Conservation (phyloP, 2,329 filamentous ascomycete genomes). For the Nemania bipapillata region DNA sequence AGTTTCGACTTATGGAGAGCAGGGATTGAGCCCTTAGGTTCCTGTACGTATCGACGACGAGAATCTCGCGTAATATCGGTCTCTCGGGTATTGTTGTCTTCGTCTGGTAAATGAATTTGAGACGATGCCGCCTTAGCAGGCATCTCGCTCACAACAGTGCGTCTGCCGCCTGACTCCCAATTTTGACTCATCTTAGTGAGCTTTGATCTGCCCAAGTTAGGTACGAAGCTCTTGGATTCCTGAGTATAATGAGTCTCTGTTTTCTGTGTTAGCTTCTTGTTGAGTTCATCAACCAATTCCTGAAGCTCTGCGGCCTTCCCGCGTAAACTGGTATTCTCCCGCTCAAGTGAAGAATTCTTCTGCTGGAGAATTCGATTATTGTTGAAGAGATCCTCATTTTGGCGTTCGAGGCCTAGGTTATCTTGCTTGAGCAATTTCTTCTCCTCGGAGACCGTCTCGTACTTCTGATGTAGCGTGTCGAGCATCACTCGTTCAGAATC, state of each 20-base stretch:
- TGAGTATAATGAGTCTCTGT: slow-evolving; percentile 40
- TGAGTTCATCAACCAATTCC: slow-evolving; percentile 58
- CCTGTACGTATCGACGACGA: slow-evolving; percentile 50
- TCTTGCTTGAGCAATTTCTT: slow-evolving; percentile 61
- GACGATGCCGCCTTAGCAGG: slow-evolving; percentile 50
- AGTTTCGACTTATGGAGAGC: slow-evolving; percentile 44
- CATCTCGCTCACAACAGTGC: slow-evolving; percentile 46
- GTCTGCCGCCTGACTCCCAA: slow-evolving; percentile 49
- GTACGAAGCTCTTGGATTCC: slow-evolving; percentile 64
- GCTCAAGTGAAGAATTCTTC: slow-evolving; percentile 61
- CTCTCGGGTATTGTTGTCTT: slow-evolving; percentile 53
- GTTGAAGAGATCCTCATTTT: slow-evolving; percentile 66
- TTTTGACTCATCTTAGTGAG: slow-evolving; percentile 51
- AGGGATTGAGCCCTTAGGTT: slow-evolving; percentile 64
- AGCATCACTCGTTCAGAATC: slow-evolving; percentile 50
- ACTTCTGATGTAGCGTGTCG: slow-evolving; percentile 54
- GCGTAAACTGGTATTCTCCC: slow-evolving; percentile 59
- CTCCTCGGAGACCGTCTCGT: slow-evolving; percentile 49
- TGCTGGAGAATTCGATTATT: slow-evolving; percentile 57
- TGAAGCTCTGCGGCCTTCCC: slow-evolving; percentile 61
- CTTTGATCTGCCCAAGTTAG: slow-evolving; percentile 44
- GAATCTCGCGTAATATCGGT: slow-evolving; percentile 51
- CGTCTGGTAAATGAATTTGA: slow-evolving; percentile 48
- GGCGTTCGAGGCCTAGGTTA: slow-evolving; percentile 63
- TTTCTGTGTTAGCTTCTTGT: slow-evolving; percentile 41